Evolutionary conservation across 768 basidiomycete species (phyloP).

Genomic region (Naematelia encephala): DNA sequence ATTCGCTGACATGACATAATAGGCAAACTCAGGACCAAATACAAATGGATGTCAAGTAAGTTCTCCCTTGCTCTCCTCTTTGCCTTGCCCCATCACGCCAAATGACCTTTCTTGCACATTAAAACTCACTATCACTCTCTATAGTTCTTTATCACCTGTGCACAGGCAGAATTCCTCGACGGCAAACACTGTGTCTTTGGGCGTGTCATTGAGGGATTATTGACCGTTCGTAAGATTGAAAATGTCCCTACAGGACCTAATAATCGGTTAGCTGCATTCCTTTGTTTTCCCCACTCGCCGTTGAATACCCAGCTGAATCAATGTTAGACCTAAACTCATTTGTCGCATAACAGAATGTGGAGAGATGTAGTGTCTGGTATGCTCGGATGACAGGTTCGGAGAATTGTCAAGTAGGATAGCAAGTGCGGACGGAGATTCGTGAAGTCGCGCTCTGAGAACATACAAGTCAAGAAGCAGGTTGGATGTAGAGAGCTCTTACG

Average conservation of each 20-base stretch:
- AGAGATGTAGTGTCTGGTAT: conserved; percentile 38
- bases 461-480: too few relatives aligned
- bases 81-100: background rate
- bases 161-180: conserved; percentile 91
- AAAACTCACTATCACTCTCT: background rate
- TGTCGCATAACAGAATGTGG: conserved; percentile 48
- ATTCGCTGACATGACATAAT: too few relatives aligned
- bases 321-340: conserved; percentile 30
- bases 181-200: conserved; percentile 54
- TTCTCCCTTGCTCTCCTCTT: background rate
- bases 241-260: conserved; percentile 71
- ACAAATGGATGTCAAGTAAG: conserved; percentile 81
- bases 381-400: too few relatives aligned
- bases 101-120: background rate
- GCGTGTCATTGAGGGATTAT: conserved; percentile 67
- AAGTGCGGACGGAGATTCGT: too few relatives aligned
- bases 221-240: conserved; percentile 93
- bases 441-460: too few relatives aligned
- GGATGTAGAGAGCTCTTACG: too few relatives aligned
- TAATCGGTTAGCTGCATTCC: conserved; percentile 28
- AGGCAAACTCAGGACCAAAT: conserved; percentile 93
- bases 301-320: conserved; percentile 10
- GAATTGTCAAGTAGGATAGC: too few relatives aligned
- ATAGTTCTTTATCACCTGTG: conserved; percentile 95
- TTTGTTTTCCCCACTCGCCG: conserved; percentile 3